These are phyloP conservation scores for Penicillium oxalicum DNA, from an alignment of 2,329 filamentous ascomycete species.

Conservation along the genomic window DNA sequence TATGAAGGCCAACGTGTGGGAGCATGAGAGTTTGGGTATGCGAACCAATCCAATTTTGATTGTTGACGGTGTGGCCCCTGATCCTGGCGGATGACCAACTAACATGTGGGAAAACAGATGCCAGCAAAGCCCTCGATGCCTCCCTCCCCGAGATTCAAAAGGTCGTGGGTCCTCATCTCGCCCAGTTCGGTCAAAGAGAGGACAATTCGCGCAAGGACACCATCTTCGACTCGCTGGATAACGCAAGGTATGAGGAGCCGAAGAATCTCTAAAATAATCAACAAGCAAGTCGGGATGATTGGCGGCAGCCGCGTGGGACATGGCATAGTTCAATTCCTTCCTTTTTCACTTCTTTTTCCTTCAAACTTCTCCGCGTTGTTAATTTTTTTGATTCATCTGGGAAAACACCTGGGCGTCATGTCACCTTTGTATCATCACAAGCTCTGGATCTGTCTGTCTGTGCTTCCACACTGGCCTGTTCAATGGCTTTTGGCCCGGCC, in stretches of 20 bases:
- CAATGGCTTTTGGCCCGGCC: too few relatives aligned
- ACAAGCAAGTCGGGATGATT: too few relatives aligned
- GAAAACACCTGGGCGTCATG: slow-evolving; percentile 12
- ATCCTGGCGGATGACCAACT: not conserved
- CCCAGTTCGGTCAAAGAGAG: slow-evolving; percentile 38
- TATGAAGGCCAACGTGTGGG: slow-evolving; percentile 98
- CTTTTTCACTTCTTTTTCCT: not conserved
- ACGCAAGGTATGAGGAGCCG: slow-evolving; percentile 32
- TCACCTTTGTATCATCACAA: slow-evolving; percentile 10
- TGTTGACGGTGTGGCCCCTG: too few relatives aligned
- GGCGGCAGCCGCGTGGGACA: too few relatives aligned
- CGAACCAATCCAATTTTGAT: slow-evolving; percentile 1
- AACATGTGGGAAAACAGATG: slow-evolving; percentile 28
- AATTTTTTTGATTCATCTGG: slow-evolving; percentile 2
- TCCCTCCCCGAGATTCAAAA: slow-evolving; percentile 34
- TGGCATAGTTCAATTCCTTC: too few relatives aligned
- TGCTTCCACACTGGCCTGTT: slow-evolving; percentile 3
- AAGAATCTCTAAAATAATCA: slow-evolving; percentile 20
- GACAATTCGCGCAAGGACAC: slow-evolving; percentile 24
- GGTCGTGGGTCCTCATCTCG: slow-evolving; percentile 35
- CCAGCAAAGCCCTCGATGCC: slow-evolving; percentile 37
- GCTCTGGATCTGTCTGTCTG: slow-evolving; percentile 2
- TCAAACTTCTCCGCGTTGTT: slow-evolving; percentile 8
- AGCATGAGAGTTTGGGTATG: slow-evolving; percentile 68
- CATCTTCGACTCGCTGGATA: slow-evolving; percentile 33